Base-by-base conservation (phyloP, 768 basidiomycete genomes). In the Auricularia cornea region DNA sequence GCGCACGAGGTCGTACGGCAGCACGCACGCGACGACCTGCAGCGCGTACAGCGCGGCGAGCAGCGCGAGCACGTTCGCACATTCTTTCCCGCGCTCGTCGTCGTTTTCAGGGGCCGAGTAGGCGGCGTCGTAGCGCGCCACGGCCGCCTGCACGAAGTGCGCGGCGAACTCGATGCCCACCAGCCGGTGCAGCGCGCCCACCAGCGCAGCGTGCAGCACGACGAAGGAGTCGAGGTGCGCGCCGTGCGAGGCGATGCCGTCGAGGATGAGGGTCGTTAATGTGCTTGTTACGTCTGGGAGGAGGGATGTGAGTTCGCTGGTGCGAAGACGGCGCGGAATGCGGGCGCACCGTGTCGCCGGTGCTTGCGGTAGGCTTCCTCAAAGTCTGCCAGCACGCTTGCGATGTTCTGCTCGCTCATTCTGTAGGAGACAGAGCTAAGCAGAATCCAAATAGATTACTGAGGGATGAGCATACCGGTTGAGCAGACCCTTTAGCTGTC, bases 41-140 rank as follows among this genome's bases (percentile, higher is more conserved):
- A 98, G 94, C 72, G 98, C 98, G 78, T 98, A 98, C 23, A 99
- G 77, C 71, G 98, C 94, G 2, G 93, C 90, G 26, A 98, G 75
- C 28, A 98, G 82, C 1, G 92, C 84, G 48, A 96, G 81, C 35
- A 99, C 76, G 72, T 99, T 98, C 11, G 89, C 86, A 67, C 87
- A 87, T 71, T 96, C 92, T 75, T 98, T 99, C 32, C 93, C 91
- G 5, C 77, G 78, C 10, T 70, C 65, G 20, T 70, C n/a, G n/a
- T n/a, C n/a, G n/a, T n/a, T n/a, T n/a, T n/a, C n/a, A n/a, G n/a
- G n/a, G n/a, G n/a, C n/a, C n/a, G 29, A 30, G 18, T 54, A 59
- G 40, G 66, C 40, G 20, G 59, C 64, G 40, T 63, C 68, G 48
- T 63, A 48, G 29, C 62, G 62, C 20, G 59, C 60, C n/a, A 94